Base-by-base conservation (phyloP, 2,329 filamentous ascomycete species). In the Cordyceps javanica region DNA sequence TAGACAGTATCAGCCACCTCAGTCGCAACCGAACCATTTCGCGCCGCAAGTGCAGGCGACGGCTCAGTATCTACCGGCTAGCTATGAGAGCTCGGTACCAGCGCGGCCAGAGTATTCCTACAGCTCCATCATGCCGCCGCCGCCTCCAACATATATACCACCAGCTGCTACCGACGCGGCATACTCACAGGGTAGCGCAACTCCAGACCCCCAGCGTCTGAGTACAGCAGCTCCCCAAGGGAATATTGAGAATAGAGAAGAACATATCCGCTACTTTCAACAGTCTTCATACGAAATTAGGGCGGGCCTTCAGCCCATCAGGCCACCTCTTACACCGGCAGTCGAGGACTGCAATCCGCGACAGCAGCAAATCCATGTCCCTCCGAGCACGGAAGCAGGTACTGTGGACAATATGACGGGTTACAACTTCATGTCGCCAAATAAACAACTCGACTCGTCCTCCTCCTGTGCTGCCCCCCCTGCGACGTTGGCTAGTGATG, bases 121-220 rank as follows among this genome's bases (percentile, higher is more conserved):
- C 13, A 42, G 26, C 54, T 49, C 54, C 16, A 41, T 56, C 5
- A 30, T 56, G 44, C 54, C 54, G 10, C 54, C 54, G 19, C 54
- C 54, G 19, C 34, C 54, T 13, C 54, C 54, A 3, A 32, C 44
- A 13, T 50, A 56, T 25, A 42, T 56, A 25, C 54, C 54, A 2
- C 54, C 34, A 4, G 16, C 34, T 16, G 21, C 53, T 32, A 34
- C 23, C 8, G n/a, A 25, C 19, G 8, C 34, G 7, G 11, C 44
- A 13, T n/a, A 48, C 14, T 16, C 44, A 8, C 54, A 56, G 8
- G 1, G n/a, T 8, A 19, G 3, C 26, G 2, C 23, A 19, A 13
- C 30, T 14, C 44, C 28, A 11, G 10, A 4, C 14, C 5, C 19
- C 1, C 36, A 56, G 5, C 13, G 10, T 7, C 19, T 7, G 4